Base-by-base conservation (phyloP, 2,329 filamentous ascomycete species). In the Huntiella decipiens region DNA sequence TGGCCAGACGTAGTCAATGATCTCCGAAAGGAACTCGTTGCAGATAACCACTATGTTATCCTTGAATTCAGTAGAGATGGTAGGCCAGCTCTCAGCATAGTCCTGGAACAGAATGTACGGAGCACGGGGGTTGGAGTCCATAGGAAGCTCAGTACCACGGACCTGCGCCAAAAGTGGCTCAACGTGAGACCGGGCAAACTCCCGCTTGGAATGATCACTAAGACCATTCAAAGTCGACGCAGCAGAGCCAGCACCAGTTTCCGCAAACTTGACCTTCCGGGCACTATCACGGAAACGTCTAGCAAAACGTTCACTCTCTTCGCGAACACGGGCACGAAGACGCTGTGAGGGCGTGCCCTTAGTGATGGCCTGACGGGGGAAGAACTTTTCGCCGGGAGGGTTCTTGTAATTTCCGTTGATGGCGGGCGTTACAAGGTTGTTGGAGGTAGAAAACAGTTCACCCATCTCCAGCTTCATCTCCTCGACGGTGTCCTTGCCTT, bases 351-450 rank as follows among this genome's bases (percentile, higher is more conserved):
- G 68, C 0, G 67, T 71, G 17, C 67, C 68, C 48, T 65, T 64
- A 10, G 66, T 64, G 38, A 61, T 65, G 2, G 66, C 66, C 8
- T 67, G 66, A 6, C 66, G 60, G 5, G 66, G 61, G 54, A 71
- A 71, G 58, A 71, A 71, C 45, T 59, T 61, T 53, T 68, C 66
- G 47, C 65, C 65, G 12, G 68, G 66, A 0, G 67, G 67, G 49
- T 70, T 70, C 60, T 71, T 71, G 62, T 71, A 71, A 57, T 68
- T 69, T 43, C 67, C 68, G 45, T 70, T 67, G 19, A 70, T 65
- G 35, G 68, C 67, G 3, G 67, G 67, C 1, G 66, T 69, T 34
- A 70, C 66, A n/a, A 71, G 61, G 45, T 70, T 68, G 57, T 68
- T 69, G 31, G 66, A 70, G 0, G 63, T 60, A 0, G 67, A 68